Evolutionary conservation across 1,284 basidiomycete species (phyloP), one percentile per base, ranked within the genome.

Genomic region (Malassezia sympodialis): DNA sequence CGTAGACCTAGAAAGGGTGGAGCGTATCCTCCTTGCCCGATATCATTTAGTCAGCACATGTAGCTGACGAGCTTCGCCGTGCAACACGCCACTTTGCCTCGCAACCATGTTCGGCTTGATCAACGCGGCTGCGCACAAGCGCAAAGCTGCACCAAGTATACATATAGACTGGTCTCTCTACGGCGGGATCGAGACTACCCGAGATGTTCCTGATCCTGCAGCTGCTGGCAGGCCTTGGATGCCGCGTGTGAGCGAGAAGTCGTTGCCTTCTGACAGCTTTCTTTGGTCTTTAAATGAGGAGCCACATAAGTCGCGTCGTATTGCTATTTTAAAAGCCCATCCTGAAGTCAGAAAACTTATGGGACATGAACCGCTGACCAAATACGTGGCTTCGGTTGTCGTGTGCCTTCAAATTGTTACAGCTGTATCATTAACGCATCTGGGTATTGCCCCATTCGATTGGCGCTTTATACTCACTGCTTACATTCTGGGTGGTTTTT

Each of bases 241-340:
- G 24, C 76, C 76, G 0, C 53, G 59, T 23, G 61, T 66, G 19
- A 55, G 66, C 1, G 41, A 62, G 2, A 63, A 65, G 31, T 53
- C 59, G 7, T 58, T 66, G 52, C 69, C 76, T 26, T 49, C 58
- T 2, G 54, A 61, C 19, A 77, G 78, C 55, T 78, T 76, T 51
- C 78, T 96, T 27, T 98, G 93, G 93, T 77, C 93, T 53, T 87
- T 94, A 82, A 96, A 89, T 1, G 93, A 98, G 76, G 94, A 98
- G 75, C 93, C 93, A 5, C 94, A 98, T 76, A 82, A 90, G 28
- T 83, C 84, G 19, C 79, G 93, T 43, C 79, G 93, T 45, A 84
- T 83, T 78, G 87, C 84, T 8, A 96, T 98, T 58, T 81, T 98
- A 77, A 90, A 91, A 72, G 85, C 86, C 0, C 90, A 98, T 72